Percentiles rank a stretch among this genome's conserved stretches.
phyloP scores from a whole-genome alignment of 2,329 filamentous ascomycete species.

The Aaosphaeria pasadenensis region DNA sequence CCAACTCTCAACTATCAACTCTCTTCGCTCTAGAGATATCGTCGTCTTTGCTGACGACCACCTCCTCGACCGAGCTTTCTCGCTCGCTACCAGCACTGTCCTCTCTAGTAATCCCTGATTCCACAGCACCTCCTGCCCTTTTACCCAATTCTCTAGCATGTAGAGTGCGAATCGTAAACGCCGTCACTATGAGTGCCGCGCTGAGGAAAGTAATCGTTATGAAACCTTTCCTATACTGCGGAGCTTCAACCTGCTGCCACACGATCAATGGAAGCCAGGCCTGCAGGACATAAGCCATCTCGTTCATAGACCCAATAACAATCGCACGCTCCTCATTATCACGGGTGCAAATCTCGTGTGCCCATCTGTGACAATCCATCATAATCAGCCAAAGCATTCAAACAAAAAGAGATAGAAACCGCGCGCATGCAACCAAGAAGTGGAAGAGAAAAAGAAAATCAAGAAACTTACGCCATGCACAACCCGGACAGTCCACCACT shows the following conservation, averaged over 20 bases:
- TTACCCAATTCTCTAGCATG: conserved; percentile 41
- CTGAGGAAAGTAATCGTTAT: conserved; percentile 42
- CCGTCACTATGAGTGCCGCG: conserved; percentile 46
- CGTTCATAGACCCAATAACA: conserved; percentile 65
- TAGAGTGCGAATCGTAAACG: conserved; percentile 45
- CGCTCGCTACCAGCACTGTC: neutral
- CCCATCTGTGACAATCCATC: conserved; percentile 39
- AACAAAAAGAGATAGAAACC: conserved; percentile 22
- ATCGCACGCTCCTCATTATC: conserved; percentile 66
- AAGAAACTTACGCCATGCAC: conserved; percentile 39
- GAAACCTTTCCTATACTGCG: conserved; percentile 60
- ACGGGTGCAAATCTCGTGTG: conserved; percentile 53
- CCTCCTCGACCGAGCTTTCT: conserved; percentile 1
- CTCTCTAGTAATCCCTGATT: too few relatives aligned
- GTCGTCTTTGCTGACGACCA: neutral
- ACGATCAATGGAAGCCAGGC: conserved; percentile 66
- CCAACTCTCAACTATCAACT: too few relatives aligned
- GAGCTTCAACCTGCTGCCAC: conserved; percentile 64
- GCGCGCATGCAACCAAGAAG: too few relatives aligned
- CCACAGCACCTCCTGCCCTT: neutral
- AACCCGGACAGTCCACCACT: conserved; percentile 49
- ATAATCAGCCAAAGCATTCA: conserved; percentile 1
- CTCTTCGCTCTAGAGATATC: neutral
- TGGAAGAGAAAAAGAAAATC: too few relatives aligned
- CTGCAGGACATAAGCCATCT: conserved; percentile 67